These are phyloP conservation scores for Zalerion maritima DNA, from an alignment of 495 filamentous ascomycete species.

Conservation along the genomic window DNA sequence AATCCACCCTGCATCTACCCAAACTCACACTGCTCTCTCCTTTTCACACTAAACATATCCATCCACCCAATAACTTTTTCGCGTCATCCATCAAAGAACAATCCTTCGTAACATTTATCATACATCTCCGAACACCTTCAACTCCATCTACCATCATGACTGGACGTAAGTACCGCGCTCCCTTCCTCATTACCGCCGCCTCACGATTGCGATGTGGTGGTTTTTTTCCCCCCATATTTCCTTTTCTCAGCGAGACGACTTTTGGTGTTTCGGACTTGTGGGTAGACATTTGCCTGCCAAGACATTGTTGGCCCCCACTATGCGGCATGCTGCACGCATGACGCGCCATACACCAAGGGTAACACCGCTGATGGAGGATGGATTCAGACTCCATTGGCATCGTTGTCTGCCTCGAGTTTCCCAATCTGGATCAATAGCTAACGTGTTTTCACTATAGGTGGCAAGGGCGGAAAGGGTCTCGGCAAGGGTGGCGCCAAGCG, in stretches of 20 bases:
- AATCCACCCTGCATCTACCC: constrained; percentile 2
- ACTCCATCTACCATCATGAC: constrained; percentile 55
- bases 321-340: constrained; percentile 16
- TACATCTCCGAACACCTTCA: constrained; percentile 12
- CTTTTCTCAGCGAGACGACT: too few relatives aligned
- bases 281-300: constrained; percentile 12
- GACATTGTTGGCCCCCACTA: constrained; percentile 6
- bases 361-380: too few relatives aligned
- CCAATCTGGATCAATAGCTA: constrained; percentile 5
- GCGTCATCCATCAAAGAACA: too few relatives aligned
- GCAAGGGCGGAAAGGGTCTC: constrained; percentile 77
- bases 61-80: too few relatives aligned
- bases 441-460: constrained; percentile 34
- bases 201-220: too few relatives aligned
- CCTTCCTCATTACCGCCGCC: constrained; percentile 5
- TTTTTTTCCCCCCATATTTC: too few relatives aligned
- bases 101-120: not conserved
- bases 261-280: constrained; percentile 13
- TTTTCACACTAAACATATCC: too few relatives aligned
- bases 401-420: constrained; percentile 3
- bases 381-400: too few relatives aligned
- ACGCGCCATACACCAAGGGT: not conserved
- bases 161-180: constrained; percentile 66
- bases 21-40: too few relatives aligned
- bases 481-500: constrained; percentile 88